Evolutionary conservation across 768 basidiomycete genomes (phyloP), one percentile per base, ranked within the genome.

Genomic region (Lepiota subincarnata): DNA sequence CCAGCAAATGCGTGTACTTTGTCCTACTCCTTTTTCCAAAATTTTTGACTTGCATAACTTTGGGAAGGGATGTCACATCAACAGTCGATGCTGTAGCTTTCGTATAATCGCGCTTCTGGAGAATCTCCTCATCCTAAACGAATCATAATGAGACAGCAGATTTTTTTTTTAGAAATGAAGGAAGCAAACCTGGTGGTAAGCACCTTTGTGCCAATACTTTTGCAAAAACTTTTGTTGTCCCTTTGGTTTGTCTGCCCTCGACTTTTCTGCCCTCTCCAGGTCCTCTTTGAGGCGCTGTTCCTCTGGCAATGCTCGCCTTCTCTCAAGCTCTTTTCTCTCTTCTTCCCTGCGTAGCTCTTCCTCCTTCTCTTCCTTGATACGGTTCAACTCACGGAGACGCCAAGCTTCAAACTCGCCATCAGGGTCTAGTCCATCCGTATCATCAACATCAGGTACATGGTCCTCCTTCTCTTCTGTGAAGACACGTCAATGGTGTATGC

Each of bases 151-250:
- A 18, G 34, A 28, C 18, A 19, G 10, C 19, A 28, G 28, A 40
- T 28, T 35, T 50, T n/a, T 31, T 31, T 31, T 31, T 28, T 43
- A 12, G 10, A 53, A 24, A 34, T 55, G 38, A 13, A 2, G 4
- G 10, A 63, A 41, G 24, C 62, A 28, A 55, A 90, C 94, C 81
- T 95, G 92, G 68, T 97, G 93, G 77, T 98, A 99, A 55, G 96
- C 97, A 62, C 97, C 97, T 70, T 96, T 98, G 75, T 99, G 97
- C 85, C 93, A 98, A 67, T 97, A 99, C 70, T 97, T 98, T 68
- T 98, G 94, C 57, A 98, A 69, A 71, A 98, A 98, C 64, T 84
- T 90, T 66, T 93, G 89, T 57, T 90, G 80, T 2, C 91, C 92
- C 65, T 97, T 89, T 1, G 91, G 89, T 70, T 95, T 96, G 50